Base-by-base conservation (phyloP, 805 yeast species). In the Zygosaccharomyces siamensis region DNA sequence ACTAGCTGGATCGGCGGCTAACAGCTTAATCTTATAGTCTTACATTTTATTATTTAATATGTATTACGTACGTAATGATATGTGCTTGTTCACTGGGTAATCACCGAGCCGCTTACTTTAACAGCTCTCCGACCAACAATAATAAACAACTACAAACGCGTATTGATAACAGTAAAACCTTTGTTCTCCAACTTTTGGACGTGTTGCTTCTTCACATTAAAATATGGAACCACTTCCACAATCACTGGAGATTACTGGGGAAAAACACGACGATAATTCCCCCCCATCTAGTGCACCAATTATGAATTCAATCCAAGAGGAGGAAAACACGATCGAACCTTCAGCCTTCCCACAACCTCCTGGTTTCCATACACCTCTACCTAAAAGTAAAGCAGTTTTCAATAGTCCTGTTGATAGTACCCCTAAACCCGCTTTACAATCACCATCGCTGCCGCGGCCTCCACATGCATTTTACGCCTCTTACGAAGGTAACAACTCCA, bases 401-500 rank as follows among this genome's bases (percentile, higher is more conserved):
- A 42, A 43, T 16, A 40, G 43, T 27, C 18, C 37, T n/a, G 12
- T 26, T 35, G 8, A 24, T 30, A 39, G 51, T 3, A 16, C 41
- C 24, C 53, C 33, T 12, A 37, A 40, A 20, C 14, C 44, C 32
- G 53, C 56, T 7, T 58, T 61, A 1, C 63, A 62, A 1, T 48
- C 53, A 4, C 32, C 49, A 14, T 36, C 57, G 14, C 47, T 59
- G 14, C 61, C 62, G 4, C 50, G 39, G 8, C 48, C 57, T 11
- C 54, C 57, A 6, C 38, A 42, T 8, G 47, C 52, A 24, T 55
- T 66, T 38, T 66, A 66, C 43, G 52, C 64, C 1, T 43, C 53
- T 6, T 54, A 57, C 20, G 69, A 60, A 21, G 66, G 59, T 4
- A 66, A 65, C 46, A 59, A 62, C 36, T 66, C 70, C 5, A 63